Conservation (phyloP, 139 green algal species). For the Penium margaritaceum region DNA sequence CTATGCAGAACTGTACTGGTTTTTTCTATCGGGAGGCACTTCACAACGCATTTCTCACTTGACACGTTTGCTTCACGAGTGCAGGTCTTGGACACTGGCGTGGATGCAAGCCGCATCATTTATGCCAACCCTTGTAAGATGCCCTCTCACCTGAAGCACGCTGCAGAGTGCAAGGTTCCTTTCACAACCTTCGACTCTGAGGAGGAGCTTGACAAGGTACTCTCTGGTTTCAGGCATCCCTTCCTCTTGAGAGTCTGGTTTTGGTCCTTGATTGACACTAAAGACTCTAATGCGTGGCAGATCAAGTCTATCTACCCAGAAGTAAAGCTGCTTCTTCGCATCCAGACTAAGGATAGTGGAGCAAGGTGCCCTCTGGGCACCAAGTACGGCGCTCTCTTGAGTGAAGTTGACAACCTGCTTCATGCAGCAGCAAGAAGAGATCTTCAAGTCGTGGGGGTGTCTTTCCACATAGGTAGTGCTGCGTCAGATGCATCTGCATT, state of each 20-base stretch:
- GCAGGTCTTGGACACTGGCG: slow-evolving; percentile 68
- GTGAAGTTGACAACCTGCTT: slow-evolving; percentile 60
- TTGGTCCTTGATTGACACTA: not conserved
- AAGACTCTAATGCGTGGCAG: not conserved
- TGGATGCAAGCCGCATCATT: slow-evolving; percentile 70
- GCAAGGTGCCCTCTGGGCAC: slow-evolving; percentile 65
- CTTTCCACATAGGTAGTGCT: slow-evolving; percentile 91
- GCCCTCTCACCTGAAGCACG: slow-evolving; percentile 65
- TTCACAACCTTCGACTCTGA: slow-evolving; percentile 90
- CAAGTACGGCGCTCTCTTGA: slow-evolving; percentile 80
- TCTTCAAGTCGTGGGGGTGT: slow-evolving; percentile 77
- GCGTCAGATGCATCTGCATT: slow-evolving; percentile 65
- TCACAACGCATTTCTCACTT: no score
- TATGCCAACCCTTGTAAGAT: slow-evolving; percentile 94
- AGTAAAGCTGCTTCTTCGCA: slow-evolving; percentile 74
- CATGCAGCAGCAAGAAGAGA: slow-evolving; percentile 51
- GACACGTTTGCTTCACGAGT: no score
- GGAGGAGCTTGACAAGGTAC: slow-evolving; percentile 83
- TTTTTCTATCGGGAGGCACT: no score
- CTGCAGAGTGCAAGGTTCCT: slow-evolving; percentile 50
- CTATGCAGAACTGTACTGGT: no score
- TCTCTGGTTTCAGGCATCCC: not conserved
- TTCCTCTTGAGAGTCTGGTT: not conserved
- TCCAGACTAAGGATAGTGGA: slow-evolving; percentile 74
- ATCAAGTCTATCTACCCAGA: slow-evolving; percentile 50